Conservation (phyloP, 768 basidiomycete species). For the Lyophyllum semitale region DNA sequence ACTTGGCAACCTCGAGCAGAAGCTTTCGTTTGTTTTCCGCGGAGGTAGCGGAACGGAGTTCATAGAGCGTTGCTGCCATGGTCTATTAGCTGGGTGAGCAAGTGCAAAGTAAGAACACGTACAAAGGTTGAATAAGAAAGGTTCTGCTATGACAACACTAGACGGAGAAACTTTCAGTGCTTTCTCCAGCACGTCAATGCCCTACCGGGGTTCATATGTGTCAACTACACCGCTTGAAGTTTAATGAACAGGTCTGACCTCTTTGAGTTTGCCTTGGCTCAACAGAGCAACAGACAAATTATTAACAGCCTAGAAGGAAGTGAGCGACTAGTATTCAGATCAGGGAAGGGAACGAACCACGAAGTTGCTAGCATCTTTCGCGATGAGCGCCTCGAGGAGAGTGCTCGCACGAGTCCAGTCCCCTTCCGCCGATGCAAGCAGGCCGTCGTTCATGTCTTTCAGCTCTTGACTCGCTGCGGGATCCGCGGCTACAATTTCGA, state of each 20-base stretch:
- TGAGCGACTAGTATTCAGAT: not conserved
- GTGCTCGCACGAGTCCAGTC: constrained; percentile 61
- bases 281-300: constrained; percentile 74
- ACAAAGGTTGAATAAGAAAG: constrained; percentile 87
- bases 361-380: constrained; percentile 59
- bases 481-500: constrained; percentile 50
- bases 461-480: constrained; percentile 40
- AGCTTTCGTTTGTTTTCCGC: constrained; percentile 77
- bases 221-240: not conserved
- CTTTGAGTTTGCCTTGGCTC: constrained; percentile 69
- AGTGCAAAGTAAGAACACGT: constrained; percentile 23
- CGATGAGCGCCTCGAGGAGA: constrained; percentile 44
- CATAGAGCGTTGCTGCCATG: constrained; percentile 73
- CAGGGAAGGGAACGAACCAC: constrained; percentile 41
- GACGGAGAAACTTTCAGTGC: constrained; percentile 67
- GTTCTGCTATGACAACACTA: constrained; percentile 74
- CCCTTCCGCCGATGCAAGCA: constrained; percentile 69
- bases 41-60: constrained; percentile 72
- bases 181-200: constrained; percentile 67
- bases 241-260: constrained; percentile 44
- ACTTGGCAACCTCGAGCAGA: constrained; percentile 76
- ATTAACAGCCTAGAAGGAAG: constrained; percentile 48
- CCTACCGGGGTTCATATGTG: constrained; percentile 38
- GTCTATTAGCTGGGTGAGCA: not conserved
- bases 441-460: constrained; percentile 64